Conservation (phyloP, 1,284 basidiomycete species). For the Moniliophthora roreri region DNA sequence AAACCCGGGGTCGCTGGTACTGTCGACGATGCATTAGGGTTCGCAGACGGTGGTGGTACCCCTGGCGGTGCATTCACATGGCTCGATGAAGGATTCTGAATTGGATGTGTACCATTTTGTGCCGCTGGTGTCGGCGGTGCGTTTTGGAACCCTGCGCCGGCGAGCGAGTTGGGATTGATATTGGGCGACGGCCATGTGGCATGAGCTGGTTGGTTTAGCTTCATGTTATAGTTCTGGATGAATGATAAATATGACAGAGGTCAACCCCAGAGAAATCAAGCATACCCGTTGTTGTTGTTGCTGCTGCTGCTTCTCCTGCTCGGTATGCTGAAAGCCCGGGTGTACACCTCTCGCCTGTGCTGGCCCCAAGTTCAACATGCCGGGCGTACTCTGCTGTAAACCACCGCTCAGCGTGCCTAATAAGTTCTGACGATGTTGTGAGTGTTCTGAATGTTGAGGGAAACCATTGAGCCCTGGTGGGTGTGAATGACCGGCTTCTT, state of each 20-base stretch:
- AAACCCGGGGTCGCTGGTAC: conserved; percentile 27
- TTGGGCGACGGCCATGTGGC: conserved; percentile 63
- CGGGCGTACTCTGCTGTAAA: conserved; percentile 51
- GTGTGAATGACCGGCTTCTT: conserved; percentile 43
- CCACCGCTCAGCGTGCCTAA: conserved; percentile 47
- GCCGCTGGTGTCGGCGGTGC: conserved; percentile 25
- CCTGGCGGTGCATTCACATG: conserved; percentile 43
- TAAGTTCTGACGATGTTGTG: conserved; percentile 49
- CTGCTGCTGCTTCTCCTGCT: conserved; percentile 68
- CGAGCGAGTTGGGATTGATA: conserved; percentile 40
- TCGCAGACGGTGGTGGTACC: conserved; percentile 43
- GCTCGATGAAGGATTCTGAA: conserved; percentile 14
- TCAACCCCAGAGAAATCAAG: conserved; percentile 11
- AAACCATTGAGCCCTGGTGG: conserved; percentile 77
- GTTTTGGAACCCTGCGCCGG: conserved; percentile 24
- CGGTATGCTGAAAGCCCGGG: conserved; percentile 60
- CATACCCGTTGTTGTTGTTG: conserved; percentile 42
- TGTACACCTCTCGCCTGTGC: conserved; percentile 54
- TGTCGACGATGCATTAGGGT: conserved; percentile 26
- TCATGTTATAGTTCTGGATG: conserved; percentile 53
- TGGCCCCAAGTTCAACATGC: conserved; percentile 63
- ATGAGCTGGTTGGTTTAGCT: conserved; percentile 60
- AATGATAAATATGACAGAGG: conserved; percentile 22
- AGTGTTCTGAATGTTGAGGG: conserved; percentile 40
- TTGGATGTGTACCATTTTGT: conserved; percentile 33